Conservation (phyloP, 257 asterid species). For the Solanum pimpinellifolium region DNA sequence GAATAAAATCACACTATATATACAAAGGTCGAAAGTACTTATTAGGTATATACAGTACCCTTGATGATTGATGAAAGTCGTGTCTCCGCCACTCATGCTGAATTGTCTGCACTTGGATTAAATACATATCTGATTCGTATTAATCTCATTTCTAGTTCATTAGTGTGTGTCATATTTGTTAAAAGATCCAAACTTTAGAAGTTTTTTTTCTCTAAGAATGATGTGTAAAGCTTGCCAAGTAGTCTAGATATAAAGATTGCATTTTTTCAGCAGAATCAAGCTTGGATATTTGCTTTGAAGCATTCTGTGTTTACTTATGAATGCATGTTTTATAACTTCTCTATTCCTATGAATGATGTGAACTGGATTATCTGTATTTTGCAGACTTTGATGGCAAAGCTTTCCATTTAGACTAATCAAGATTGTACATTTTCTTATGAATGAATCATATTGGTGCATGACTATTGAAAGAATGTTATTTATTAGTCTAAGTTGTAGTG, state of each 20-base stretch:
- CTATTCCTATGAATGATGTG: neutral
- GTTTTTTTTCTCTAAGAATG: neutral
- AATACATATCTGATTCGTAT: neutral
- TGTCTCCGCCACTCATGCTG: neutral
- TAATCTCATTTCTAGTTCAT: neutral
- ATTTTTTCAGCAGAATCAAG: neutral
- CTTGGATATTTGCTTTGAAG: neutral
- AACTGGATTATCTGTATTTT: neutral
- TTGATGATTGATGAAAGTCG: neutral
- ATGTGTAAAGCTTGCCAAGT: neutral
- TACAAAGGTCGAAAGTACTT: neutral
- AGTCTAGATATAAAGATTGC: neutral
- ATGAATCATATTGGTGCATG: neutral
- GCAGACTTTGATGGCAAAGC: neutral
- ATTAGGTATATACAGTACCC: neutral
- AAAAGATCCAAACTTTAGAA: neutral
- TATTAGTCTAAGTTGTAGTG: neutral
- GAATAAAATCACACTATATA: neutral
- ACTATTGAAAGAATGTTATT: neutral
- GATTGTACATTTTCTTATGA: neutral
- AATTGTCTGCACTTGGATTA: neutral
- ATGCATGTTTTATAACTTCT: neutral
- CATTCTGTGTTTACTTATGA: neutral
- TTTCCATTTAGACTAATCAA: neutral
- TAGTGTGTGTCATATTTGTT: neutral